Base-by-base conservation (phyloP, 192 early-diverging fungal species). In the Spizellomyces punctatus region DNA sequence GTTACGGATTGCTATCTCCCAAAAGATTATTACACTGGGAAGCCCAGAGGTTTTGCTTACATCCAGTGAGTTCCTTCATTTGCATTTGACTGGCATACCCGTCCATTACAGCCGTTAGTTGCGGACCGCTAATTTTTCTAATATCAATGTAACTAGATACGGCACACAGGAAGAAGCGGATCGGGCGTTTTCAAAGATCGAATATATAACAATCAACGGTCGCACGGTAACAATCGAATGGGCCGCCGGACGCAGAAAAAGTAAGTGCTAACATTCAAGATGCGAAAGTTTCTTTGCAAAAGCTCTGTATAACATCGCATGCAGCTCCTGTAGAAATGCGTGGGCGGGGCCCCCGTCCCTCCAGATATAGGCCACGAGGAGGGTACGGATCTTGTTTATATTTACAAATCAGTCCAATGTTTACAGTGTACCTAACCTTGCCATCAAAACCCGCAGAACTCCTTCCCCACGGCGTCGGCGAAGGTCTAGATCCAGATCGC, bases 1-100 rank as follows among this genome's bases (percentile, higher is more conserved):
- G 82, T 83, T 2, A 78, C 57, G 58, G 82, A 83, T 67, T 79
- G 82, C 48, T 84, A 84, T 73, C 74, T 84, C 17, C 82, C 82
- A 6, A 67, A 65, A 64, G 82, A 84, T 67, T 84, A 72, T 65
- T 81, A 79, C 74, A 72, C 62, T 49, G 63, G 67, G 6, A 66
- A 71, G 21, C 64, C 76, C 61, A 70, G 80, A 36, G 82, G 82
- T 52, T 84, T 84, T 60, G 82, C 78, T 2, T 82, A 82, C 69
- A 76, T 82, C 63, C 78, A 82, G 82, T 81, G 64, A 21, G 73
- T 79, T 22, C 50, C 17, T 19, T 67, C 5, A 21, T 69, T 41
- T 27, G 27, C 5, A 19, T 62, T 62, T 10, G 41, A 44, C 12
- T n/a, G 27, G 27, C 0, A 36, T 12, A 27, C 14, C 59, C 59